Base-by-base conservation (phyloP, 2,329 filamentous ascomycete species). In the Aspergillus candidus region DNA sequence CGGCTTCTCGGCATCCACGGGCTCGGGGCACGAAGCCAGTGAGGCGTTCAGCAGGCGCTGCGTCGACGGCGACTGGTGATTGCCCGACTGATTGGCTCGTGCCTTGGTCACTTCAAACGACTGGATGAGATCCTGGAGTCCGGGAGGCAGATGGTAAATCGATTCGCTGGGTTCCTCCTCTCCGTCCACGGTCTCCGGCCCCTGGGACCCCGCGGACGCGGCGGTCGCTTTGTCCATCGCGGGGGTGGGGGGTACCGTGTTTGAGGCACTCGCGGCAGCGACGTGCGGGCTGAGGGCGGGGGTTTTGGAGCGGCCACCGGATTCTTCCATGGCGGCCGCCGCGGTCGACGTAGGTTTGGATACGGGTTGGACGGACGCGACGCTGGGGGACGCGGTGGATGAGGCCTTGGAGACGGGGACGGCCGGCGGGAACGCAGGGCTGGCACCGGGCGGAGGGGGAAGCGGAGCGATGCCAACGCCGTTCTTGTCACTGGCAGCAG, bases 71-170 rank as follows among this genome's bases (percentile, higher is more conserved):
- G 85, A 80, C 14, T 77, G 73, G 33, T 73, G 6, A 27, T 71
- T 12, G 79, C 75, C 41, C 52, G 39, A 34, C 43, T 53, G 17
- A 11, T 38, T 27, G 49, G 79, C 76, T 29, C 84, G 80, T 59
- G 80, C 82, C 69, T 87, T 91, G 2, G 86, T 87, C 11, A 82
- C 77, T 65, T 97, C 90, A 60, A 90, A 96, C 0, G 90, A 89
- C 46, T 95, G 88, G 13, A 97, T 80, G 30, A 98, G 75, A 63
- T 98, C 93, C 59, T 89, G 86, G 42, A 98, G 72, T 27, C 86
- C 88, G 6, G 89, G 80, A 4, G 93, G 93, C 32, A 98, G 78
- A 65, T 97, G 90, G 66, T 91, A 98, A 56, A 96, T 85, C 11
- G 86, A 93, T 67, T 96, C 87, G 48, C 88, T 83, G 14, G 71